Evolutionary conservation across 441 rosid genomes (phyloP).

Genomic region (Euphorbia schlechtendalii): DNA sequence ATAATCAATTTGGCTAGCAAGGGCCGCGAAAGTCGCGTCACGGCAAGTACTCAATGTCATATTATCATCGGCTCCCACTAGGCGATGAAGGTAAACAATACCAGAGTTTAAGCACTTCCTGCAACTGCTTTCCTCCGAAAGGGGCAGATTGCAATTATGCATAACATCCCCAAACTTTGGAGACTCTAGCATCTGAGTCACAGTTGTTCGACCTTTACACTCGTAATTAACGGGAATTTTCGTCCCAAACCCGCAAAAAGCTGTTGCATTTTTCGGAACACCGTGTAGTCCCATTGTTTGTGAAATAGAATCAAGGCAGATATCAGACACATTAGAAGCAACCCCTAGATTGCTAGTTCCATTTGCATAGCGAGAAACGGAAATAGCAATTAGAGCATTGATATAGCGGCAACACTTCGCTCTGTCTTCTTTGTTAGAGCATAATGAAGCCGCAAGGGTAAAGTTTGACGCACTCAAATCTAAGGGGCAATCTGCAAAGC

Average conservation of each 20-base stretch:
- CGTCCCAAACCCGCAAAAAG: constrained; percentile 76
- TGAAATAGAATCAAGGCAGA: constrained; percentile 58
- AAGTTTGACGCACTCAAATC: constrained; percentile 67
- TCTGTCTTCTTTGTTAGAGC: constrained; percentile 58
- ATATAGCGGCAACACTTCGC: constrained; percentile 92
- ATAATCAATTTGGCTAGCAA: constrained; percentile 66
- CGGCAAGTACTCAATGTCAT: constrained; percentile 77
- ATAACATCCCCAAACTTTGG: constrained; percentile 54
- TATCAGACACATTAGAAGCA: constrained; percentile 38
- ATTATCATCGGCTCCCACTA: constrained; percentile 52
- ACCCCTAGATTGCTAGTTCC: constrained; percentile 66
- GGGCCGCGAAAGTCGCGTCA: constrained; percentile 74
- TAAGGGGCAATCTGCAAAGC: constrained; percentile 73
- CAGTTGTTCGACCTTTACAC: constrained; percentile 64
- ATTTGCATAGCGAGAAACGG: constrained; percentile 75
- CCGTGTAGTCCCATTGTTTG: constrained; percentile 71
- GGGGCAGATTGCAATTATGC: constrained; percentile 54
- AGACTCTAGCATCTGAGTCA: constrained; percentile 68
- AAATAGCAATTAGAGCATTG: constrained; percentile 70
- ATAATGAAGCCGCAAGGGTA: constrained; percentile 68
- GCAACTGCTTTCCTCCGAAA: constrained; percentile 45
- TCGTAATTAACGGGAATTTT: constrained; percentile 74
- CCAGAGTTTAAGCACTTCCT: constrained; percentile 71
- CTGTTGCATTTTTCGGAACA: constrained; percentile 65
- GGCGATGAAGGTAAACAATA: constrained; percentile 59